Evolutionary conservation across 306 rosid species (phyloP).

Genomic region (Castanopsis chinensis): DNA sequence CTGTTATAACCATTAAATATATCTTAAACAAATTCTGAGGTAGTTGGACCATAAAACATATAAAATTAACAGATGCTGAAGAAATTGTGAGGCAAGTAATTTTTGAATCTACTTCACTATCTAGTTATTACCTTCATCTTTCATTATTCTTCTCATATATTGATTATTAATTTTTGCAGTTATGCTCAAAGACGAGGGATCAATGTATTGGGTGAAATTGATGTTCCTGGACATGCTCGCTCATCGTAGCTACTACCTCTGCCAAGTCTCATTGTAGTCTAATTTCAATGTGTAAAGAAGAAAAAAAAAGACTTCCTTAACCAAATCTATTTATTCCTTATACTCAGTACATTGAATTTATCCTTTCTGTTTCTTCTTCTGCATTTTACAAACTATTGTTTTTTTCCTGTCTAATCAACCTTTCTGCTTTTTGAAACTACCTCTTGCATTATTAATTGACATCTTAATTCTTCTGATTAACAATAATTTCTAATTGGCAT

Average conservation of each 20-base stretch:
- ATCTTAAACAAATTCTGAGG: not conserved
- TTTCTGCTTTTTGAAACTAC: too few species aligned
- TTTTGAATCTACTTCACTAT: not conserved
- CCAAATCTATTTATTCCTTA: not conserved
- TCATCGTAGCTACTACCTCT: conserved; percentile 26
- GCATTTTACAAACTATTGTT: too few species aligned
- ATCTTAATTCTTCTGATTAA: too few species aligned
- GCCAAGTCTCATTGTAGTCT: not conserved
- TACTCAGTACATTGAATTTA: not conserved
- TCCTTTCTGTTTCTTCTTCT: too few species aligned
- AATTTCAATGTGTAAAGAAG: not conserved
- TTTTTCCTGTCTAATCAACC: too few species aligned
- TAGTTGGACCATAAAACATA: not conserved
- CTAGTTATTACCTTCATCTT: not conserved
- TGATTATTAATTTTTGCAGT: conserved; percentile 12
- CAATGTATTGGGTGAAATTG: conserved; percentile 41
- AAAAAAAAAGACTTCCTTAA: not conserved
- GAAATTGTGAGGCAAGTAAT: conserved; percentile 37
- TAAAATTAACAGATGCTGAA: conserved; percentile 21
- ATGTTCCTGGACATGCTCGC: conserved; percentile 44
- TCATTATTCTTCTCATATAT: not conserved
- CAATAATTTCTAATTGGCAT: too few species aligned
- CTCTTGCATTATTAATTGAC: too few species aligned
- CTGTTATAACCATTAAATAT: not conserved
- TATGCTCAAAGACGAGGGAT: conserved; percentile 40